Conservation (phyloP, 2,329 filamentous ascomycete genomes). For the Cordyceps javanica region DNA sequence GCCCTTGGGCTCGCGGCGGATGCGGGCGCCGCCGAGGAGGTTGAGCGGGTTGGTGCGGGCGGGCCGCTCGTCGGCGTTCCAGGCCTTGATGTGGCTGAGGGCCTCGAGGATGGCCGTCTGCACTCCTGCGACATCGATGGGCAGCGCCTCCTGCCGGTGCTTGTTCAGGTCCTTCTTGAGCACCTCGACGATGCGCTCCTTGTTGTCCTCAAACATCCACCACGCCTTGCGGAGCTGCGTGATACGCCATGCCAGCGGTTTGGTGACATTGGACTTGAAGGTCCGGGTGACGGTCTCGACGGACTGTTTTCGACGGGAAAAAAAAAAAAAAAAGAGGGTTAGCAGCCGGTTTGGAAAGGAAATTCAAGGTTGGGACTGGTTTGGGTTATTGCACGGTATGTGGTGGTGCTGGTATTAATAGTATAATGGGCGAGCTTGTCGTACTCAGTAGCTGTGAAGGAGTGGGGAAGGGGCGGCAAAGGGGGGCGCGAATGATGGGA, state of each 20-base stretch:
- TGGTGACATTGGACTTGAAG: slow-evolving; percentile 23
- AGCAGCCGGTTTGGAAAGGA: too few species aligned
- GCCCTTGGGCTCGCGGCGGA: slow-evolving; percentile 38
- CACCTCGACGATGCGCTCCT: slow-evolving; percentile 25
- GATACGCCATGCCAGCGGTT: slow-evolving; percentile 32
- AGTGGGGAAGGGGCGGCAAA: neutral
- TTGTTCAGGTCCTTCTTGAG: slow-evolving; percentile 30
- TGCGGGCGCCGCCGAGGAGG: slow-evolving; percentile 23
- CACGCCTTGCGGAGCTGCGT: slow-evolving; percentile 35
- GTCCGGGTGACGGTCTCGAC: slow-evolving; percentile 5
- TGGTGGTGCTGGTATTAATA: too few species aligned
- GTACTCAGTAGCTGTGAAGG: neutral
- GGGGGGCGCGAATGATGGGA: neutral
- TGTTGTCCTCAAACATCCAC: slow-evolving; percentile 36
- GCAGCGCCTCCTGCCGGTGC: slow-evolving; percentile 26
- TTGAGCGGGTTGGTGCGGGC: slow-evolving; percentile 24
- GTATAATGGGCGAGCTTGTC: neutral
- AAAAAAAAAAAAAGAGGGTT: too few species aligned
- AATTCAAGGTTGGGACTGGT: too few species aligned
- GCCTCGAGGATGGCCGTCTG: slow-evolving; percentile 31
- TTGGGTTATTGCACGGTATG: too few species aligned
- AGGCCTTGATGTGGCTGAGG: slow-evolving; percentile 33
- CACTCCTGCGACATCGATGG: slow-evolving; percentile 24
- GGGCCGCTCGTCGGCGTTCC: slow-evolving; percentile 30
- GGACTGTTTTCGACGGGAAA: neutral